Conservation (phyloP, 1,284 basidiomycete genomes). For the Pseudozyma hubeiensis region DNA sequence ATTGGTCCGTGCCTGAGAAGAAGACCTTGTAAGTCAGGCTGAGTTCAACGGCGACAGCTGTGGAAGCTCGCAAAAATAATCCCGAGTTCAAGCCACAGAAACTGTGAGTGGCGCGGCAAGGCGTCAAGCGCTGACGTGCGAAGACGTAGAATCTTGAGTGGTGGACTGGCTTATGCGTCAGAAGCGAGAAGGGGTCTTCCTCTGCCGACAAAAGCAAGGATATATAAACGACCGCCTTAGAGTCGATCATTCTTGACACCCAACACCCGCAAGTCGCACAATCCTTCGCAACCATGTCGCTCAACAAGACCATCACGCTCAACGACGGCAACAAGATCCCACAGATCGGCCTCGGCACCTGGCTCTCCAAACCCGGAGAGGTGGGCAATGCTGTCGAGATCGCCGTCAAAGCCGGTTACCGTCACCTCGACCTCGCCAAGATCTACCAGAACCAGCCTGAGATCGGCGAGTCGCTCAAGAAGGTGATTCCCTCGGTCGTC, state of each 20-base stretch:
- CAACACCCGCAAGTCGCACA: neutral
- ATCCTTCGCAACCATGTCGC: conserved; percentile 42
- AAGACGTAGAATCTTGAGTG: no score
- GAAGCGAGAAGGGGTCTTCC: no score
- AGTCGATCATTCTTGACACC: neutral
- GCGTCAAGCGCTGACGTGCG: no score
- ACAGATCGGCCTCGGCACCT: conserved; percentile 79
- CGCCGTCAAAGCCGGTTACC: conserved; percentile 62
- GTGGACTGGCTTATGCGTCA: no score
- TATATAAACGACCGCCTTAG: neutral
- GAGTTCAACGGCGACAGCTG: neutral
- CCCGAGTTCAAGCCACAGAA: neutral
- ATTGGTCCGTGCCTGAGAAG: conserved; percentile 21
- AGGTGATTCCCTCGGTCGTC: conserved; percentile 68
- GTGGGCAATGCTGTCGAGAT: conserved; percentile 75
- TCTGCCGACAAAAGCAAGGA: neutral
- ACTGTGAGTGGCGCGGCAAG: no score
- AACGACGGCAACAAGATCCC: conserved; percentile 67
- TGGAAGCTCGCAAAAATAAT: neutral
- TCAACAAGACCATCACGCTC: conserved; percentile 57
- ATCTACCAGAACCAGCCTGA: conserved; percentile 67
- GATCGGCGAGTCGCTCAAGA: conserved; percentile 71
- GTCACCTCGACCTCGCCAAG: conserved; percentile 64
- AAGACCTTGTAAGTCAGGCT: neutral
- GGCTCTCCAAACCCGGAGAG: conserved; percentile 81